phyloP scores from a whole-genome alignment of 2,329 filamentous ascomycete species.

The Colletotrichum sojae region DNA sequence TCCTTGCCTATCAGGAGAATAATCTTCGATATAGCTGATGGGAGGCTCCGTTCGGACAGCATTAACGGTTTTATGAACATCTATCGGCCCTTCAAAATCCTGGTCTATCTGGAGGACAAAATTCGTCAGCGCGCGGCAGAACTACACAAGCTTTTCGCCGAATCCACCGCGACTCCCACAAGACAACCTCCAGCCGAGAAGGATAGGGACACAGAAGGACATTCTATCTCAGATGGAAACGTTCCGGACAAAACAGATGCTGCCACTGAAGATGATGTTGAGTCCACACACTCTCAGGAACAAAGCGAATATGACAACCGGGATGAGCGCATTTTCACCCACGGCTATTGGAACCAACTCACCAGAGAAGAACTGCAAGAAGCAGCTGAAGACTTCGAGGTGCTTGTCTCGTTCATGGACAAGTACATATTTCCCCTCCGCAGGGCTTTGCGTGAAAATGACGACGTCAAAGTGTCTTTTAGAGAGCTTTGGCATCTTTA shows the following conservation, averaged over 20 bases:
- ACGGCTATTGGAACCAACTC: background rate
- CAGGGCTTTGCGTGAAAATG: fast-evolving
- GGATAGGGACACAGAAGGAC: too few relatives aligned
- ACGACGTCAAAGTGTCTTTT: background rate
- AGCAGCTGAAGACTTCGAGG: background rate
- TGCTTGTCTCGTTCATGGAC: background rate
- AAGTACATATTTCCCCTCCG: background rate
- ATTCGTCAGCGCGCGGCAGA: background rate
- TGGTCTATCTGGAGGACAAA: background rate
- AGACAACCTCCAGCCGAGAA: too few relatives aligned
- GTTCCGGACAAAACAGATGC: background rate
- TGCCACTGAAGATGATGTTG: too few relatives aligned
- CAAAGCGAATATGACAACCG: background rate
- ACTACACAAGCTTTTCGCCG: background rate
- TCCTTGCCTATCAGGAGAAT: background rate
- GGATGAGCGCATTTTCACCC: background rate
- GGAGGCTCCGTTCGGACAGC: background rate
- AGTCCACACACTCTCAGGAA: background rate
- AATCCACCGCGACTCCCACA: background rate
- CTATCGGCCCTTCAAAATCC: background rate
- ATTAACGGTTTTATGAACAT: background rate
- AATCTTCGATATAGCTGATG: background rate
- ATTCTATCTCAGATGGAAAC: too few relatives aligned
- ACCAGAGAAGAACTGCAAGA: background rate
- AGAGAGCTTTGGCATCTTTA: conserved; percentile 1